Base-by-base conservation (phyloP, 306 rosid genomes). In the Hippophae gyantsensis region DNA sequence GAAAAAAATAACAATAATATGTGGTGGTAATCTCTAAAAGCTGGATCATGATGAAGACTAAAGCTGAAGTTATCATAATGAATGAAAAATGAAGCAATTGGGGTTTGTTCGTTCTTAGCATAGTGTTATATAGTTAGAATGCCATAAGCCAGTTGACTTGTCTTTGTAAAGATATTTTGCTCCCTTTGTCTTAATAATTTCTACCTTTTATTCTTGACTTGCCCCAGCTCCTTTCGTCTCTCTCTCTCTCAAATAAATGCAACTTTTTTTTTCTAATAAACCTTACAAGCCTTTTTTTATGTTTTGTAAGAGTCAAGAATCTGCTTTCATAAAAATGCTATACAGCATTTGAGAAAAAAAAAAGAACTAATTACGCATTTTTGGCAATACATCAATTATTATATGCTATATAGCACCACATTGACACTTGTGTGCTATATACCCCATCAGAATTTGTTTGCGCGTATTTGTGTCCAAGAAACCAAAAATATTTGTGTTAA, bases 201-300 rank as follows among this genome's bases (percentile, higher is more conserved):
- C 57, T 32, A 66, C 76, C 76, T 85, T 82, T 73, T 73, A 6
- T 67, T 59, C 74, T 79, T 84, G 85, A 81, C 80, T 74, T 75
- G 32, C 32, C 54, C 26, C 42, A 10, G 13, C 10, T 61, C 52
- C 18, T 48, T 54, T 41, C 13, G 46, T 46, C 12, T 45, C 3
- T 48, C 52, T 48, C 52, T 41, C 23, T 18, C 23, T 18, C 23
- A 18, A 18, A 18, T 18, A 18, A 18, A 18, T 18, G 23, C 23
- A 18, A 18, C 23, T 18, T 18, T 18, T 18, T 18, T 18, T 18
- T 18, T 18, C 23, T 18, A 18, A 18, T 18, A 18, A 18, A 1
- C 23, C 23, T 18, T 0, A 18, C 23, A 18, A 18, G 23, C 23
- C 18, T 18, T 18, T 18, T 18, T 18, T 18, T 18, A 18, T 18